A percentile compares a stretch with the other conserved stretches of the same genome.
These are phyloP conservation scores for Endoconidiophora laricicola DNA, from an alignment of 2,329 filamentous ascomycete genomes.

Conservation along the genomic window DNA sequence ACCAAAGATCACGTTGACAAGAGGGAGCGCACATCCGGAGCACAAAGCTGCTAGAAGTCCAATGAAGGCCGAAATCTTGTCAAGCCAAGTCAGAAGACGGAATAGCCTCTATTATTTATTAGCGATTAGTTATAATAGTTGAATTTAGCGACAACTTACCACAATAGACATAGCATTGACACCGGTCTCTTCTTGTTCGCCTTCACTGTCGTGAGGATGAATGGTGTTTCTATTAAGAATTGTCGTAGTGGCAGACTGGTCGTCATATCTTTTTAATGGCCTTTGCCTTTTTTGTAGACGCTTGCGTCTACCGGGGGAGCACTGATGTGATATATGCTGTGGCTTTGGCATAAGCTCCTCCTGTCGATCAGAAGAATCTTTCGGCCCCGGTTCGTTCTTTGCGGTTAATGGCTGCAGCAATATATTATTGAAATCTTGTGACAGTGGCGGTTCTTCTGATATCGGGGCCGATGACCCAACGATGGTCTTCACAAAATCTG, in stretches of 20 bases:
- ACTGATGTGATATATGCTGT: background rate
- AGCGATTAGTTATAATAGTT: background rate
- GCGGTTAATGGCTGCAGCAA: background rate
- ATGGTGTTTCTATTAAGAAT: background rate
- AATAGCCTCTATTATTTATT: conserved; percentile 10
- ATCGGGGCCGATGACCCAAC: conserved; percentile 10
- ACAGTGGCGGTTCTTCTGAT: conserved; percentile 2
- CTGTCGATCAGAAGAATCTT: background rate
- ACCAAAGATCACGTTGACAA: conserved; percentile 23
- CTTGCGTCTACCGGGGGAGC: background rate
- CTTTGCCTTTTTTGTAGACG: background rate
- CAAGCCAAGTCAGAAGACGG: conserved; percentile 3
- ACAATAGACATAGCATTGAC: background rate
- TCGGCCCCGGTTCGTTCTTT: no score
- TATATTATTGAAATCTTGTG: background rate
- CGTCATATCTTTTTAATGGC: background rate
- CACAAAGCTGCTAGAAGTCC: conserved; percentile 11
- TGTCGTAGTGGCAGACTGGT: background rate
- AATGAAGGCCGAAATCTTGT: conserved; percentile 7
- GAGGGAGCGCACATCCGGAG: conserved; percentile 17
- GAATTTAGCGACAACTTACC: background rate
- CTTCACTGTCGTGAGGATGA: background rate
- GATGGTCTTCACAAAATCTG: conserved; percentile 6
- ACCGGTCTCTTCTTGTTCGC: no score
- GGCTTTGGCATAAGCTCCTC: background rate